These are phyloP conservation scores for Colletotrichum sp. DNA, from an alignment of 2,329 filamentous ascomycete genomes.

Conservation along the genomic window DNA sequence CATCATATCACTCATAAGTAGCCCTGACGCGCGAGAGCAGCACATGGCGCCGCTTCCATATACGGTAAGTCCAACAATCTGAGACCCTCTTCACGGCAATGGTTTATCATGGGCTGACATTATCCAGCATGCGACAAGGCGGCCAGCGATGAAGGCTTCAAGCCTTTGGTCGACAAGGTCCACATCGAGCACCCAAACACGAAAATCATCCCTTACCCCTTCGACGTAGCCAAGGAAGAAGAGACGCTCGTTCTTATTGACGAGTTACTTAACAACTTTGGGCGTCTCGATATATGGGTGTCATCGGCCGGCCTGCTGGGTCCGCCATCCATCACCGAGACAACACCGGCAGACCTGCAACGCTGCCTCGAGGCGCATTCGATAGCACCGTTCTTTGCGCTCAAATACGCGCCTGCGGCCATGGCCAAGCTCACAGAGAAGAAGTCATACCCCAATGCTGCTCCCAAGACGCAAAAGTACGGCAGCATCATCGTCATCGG, in stretches of 20 bases:
- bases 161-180: conserved; percentile 44
- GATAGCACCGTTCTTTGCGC: conserved; percentile 67
- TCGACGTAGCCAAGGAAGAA: conserved; percentile 63
- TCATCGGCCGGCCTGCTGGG: conserved; percentile 63
- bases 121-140: conserved; percentile 52
- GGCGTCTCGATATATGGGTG: conserved; percentile 65
- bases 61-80: conserved; percentile 45
- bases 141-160: conserved; percentile 42
- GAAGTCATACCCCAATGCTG: conserved; percentile 64
- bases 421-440: conserved; percentile 64
- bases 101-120: not conserved
- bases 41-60: conserved; percentile 68
- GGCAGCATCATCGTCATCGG: conserved; percentile 68
- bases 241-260: conserved; percentile 66
- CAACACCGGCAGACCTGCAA: conserved; percentile 59
- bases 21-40: conserved; percentile 34
- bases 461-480: conserved; percentile 64
- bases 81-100: not conserved
- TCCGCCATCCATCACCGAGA: conserved; percentile 60
- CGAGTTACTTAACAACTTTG: conserved; percentile 66
- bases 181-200: conserved; percentile 55
- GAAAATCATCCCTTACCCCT: conserved; percentile 66
- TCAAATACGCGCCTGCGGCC: conserved; percentile 68
- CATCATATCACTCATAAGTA: not conserved
- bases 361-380: conserved; percentile 65